These are phyloP conservation scores for Tolypocladium inflatum DNA, from an alignment of 2,329 filamentous ascomycete species.

Conservation along the genomic window DNA sequence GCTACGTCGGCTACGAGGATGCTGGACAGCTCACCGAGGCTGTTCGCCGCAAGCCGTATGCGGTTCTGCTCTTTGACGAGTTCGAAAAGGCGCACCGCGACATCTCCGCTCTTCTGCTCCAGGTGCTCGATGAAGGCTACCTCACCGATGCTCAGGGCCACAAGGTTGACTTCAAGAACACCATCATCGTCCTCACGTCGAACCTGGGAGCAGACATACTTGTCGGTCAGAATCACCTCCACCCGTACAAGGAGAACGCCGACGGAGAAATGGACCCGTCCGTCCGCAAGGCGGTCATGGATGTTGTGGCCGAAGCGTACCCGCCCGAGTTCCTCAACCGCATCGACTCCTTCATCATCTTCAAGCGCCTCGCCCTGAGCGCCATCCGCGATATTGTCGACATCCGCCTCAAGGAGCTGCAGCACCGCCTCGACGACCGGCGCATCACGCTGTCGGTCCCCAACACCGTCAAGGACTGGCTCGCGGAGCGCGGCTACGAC, in stretches of 20 bases:
- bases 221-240: constrained; percentile 59
- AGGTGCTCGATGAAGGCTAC: constrained; percentile 93
- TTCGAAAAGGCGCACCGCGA: constrained; percentile 97
- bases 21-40: constrained; percentile 94
- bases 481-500: constrained; percentile 84
- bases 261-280: constrained; percentile 63
- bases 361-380: constrained; percentile 70
- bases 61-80: constrained; percentile 90
- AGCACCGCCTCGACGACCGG: constrained; percentile 72
- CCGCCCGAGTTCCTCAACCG: constrained; percentile 94
- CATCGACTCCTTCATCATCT: constrained; percentile 94
- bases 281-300: constrained; percentile 75
- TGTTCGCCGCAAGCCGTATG: constrained; percentile 88
- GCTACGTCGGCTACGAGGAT: constrained; percentile 95
- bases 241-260: constrained; percentile 52
- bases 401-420: constrained; percentile 78
- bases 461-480: constrained; percentile 69
- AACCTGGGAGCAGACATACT: constrained; percentile 92
- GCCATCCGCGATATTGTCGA: constrained; percentile 90
- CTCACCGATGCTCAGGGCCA: constrained; percentile 92
- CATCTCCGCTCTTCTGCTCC: constrained; percentile 82
- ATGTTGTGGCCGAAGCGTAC: constrained; percentile 66
- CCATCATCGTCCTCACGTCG: constrained; percentile 90
- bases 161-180: constrained; percentile 94
- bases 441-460: constrained; percentile 69